Conservation (phyloP, 1,139 yeast genomes). For the Pichia cactophila region DNA sequence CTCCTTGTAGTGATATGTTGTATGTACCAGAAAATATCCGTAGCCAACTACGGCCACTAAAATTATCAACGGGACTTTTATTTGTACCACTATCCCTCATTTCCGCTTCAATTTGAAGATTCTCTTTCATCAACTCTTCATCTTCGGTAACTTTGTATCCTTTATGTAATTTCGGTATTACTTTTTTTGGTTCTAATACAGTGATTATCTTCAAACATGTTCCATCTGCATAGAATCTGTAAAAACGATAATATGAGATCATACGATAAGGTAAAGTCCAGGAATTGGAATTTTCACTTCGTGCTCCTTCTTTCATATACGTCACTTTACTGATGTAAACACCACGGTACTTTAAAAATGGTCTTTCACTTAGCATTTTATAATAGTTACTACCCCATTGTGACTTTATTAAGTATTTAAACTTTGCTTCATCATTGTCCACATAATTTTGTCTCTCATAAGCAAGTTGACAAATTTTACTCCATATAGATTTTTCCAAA, state of each 20-base stretch:
- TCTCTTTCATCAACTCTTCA: conserved; percentile 8
- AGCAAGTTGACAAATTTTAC: conserved; percentile 42
- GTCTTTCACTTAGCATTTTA: conserved; percentile 47
- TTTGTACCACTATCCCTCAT: conserved; percentile 16
- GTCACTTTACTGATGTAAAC: conserved; percentile 80
- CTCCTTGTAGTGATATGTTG: conserved; percentile 48
- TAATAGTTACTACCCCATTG: conserved; percentile 44
- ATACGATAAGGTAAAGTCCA: conserved; percentile 74
- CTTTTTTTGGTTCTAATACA: conserved; percentile 54
- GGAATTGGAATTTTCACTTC: conserved; percentile 55
- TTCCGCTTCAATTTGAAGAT: conserved; percentile 18
- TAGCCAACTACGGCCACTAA: conserved; percentile 20
- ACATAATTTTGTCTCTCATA: conserved; percentile 52
- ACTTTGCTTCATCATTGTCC: conserved; percentile 23
- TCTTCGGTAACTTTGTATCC: conserved; percentile 12
- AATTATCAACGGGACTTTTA: conserved; percentile 7
- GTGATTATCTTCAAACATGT: conserved; percentile 59
- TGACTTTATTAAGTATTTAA: conserved; percentile 31
- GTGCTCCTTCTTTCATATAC: conserved; percentile 74
- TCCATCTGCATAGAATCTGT: conserved; percentile 78
- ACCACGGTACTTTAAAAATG: conserved; percentile 74
- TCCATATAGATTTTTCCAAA: conserved; percentile 48
- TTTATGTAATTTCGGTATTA: conserved; percentile 32
- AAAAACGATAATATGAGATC: conserved; percentile 80
- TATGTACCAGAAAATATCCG: conserved; percentile 47